A percentile compares a stretch with the other conserved stretches of the same genome.
Evolutionary conservation across 345 rosid genomes (phyloP).

Genomic region (Lumnitzera racemosa): DNA sequence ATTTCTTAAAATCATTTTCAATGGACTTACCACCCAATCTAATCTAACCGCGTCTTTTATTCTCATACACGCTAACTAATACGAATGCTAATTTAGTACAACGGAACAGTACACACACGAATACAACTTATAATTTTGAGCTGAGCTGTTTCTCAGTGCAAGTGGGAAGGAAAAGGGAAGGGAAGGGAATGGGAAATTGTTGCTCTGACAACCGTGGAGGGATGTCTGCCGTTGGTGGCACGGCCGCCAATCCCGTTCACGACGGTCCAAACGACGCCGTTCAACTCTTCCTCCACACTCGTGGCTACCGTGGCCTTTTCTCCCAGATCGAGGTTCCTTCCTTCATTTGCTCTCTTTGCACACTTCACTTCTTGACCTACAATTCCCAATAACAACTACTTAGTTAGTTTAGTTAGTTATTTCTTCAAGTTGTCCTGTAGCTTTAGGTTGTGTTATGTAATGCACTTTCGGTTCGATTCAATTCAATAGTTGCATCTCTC

Average conservation of each 20-base stretch:
- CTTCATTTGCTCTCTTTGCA: background rate
- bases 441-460: background rate
- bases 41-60: too few relatives aligned
- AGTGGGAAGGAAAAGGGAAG: too few relatives aligned
- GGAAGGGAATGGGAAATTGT: conserved; percentile 68
- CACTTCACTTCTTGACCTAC: background rate
- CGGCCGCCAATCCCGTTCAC: conserved; percentile 24
- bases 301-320: conserved; percentile 55
- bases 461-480: conserved; percentile 5
- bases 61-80: too few relatives aligned
- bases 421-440: background rate
- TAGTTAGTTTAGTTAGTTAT: background rate
- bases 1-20: too few relatives aligned
- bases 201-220: conserved; percentile 67
- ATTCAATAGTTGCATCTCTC: conserved; percentile 1
- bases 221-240: conserved; percentile 52
- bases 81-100: too few relatives aligned
- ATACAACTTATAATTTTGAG: too few relatives aligned
- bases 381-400: background rate
- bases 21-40: too few relatives aligned
- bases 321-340: conserved; percentile 78
- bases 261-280: conserved; percentile 58
- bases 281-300: conserved; percentile 54
- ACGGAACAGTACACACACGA: too few relatives aligned
- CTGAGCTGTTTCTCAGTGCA: too few relatives aligned